Percentiles rank a stretch among this genome's conserved stretches.
These are phyloP conservation scores for Stephanodiscus triporus DNA, from an alignment of 108 stramenopile genomes.

Conservation along the genomic window DNA sequence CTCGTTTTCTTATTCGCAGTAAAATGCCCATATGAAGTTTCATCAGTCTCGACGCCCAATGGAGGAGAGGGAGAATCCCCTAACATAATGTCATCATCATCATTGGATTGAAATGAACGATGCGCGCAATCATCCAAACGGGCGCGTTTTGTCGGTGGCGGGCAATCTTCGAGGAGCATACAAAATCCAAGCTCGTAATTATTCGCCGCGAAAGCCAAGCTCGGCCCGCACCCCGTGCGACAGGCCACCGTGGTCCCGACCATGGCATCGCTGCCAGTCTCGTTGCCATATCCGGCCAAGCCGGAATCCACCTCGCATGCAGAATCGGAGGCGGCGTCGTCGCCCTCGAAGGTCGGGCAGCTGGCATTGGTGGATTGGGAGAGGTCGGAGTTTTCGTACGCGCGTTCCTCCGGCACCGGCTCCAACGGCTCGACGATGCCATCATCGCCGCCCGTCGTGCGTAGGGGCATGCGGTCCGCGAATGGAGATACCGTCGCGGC, in stretches of 20 bases:
- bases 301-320: neutral
- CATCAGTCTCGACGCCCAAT: neutral
- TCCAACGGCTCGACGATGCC: neutral
- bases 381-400: neutral
- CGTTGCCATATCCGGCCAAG: too few relatives aligned
- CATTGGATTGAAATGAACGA: neutral
- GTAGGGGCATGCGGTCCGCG: neutral
- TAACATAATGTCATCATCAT: neutral
- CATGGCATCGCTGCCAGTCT: neutral
- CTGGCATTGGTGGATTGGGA: constrained; percentile 6
- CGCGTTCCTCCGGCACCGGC: constrained; percentile 2
- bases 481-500: constrained; percentile 6
- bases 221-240: neutral
- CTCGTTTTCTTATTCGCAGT: too few relatives aligned
- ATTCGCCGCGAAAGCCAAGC: neutral
- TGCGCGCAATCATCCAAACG: neutral
- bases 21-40: neutral
- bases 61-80: neutral
- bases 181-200: too few relatives aligned
- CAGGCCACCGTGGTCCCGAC: neutral
- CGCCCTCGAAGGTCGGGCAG: neutral
- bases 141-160: constrained; percentile 4
- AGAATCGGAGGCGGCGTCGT: neutral
- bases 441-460: neutral
- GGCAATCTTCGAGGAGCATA: neutral